These are phyloP conservation scores for Ogataea chonburiensis DNA, from an alignment of 805 yeast species.

Conservation along the genomic window DNA sequence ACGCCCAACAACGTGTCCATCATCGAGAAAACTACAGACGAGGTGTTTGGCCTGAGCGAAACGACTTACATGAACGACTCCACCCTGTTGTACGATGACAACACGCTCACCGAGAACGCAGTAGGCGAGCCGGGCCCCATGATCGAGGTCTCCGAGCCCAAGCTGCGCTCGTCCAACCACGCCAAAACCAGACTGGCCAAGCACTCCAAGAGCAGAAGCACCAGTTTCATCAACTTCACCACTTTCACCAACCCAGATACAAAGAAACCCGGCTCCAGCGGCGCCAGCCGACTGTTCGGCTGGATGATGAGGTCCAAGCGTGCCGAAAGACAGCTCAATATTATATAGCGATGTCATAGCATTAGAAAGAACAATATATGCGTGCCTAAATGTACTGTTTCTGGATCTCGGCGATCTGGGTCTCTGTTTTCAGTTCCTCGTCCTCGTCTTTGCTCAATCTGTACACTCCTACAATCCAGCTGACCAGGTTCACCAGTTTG, in stretches of 20 bases:
- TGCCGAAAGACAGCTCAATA: slow-evolving; percentile 4
- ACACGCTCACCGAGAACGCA: slow-evolving; percentile 28
- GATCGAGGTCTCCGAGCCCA: slow-evolving; percentile 20
- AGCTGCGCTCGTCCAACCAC: slow-evolving; percentile 4
- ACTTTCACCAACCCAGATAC: neutral
- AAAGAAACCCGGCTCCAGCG: slow-evolving; percentile 4
- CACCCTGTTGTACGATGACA: slow-evolving; percentile 28
- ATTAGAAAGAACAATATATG: slow-evolving; percentile 9
- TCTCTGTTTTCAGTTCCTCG: slow-evolving; percentile 19
- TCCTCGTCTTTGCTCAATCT: slow-evolving; percentile 30
- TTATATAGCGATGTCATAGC: slow-evolving; percentile 8
- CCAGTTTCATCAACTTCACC: slow-evolving; percentile 11
- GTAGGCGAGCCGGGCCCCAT: slow-evolving; percentile 38
- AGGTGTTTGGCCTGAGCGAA: slow-evolving; percentile 23
- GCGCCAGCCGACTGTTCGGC: slow-evolving; percentile 11
- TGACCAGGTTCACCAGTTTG: slow-evolving; percentile 25
- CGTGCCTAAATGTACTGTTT: slow-evolving; percentile 7
- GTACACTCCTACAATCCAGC: slow-evolving; percentile 33
- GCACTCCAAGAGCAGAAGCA: slow-evolving; percentile 19
- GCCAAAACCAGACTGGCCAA: neutral
- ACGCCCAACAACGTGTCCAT: slow-evolving; percentile 23
- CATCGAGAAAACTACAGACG: slow-evolving; percentile 30
- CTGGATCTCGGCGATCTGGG: slow-evolving; percentile 7
- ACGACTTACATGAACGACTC: slow-evolving; percentile 18
- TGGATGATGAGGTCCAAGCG: slow-evolving; percentile 22